Base-by-base conservation (phyloP, 2,329 filamentous ascomycete genomes). In the Fusarium sp. region DNA sequence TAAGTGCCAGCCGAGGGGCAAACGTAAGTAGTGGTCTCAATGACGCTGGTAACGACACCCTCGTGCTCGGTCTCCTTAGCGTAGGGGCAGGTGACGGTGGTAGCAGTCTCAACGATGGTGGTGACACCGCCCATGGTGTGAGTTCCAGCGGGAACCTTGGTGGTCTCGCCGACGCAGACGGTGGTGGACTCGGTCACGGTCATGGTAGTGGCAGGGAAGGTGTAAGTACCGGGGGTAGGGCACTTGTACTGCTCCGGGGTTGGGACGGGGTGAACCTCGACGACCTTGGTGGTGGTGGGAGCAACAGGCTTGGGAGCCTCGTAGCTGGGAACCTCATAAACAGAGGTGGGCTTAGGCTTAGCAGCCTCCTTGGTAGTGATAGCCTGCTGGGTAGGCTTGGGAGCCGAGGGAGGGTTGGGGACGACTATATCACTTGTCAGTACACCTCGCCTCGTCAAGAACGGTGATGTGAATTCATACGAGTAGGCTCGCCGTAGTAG, bases 1-100 rank as follows among this genome's bases (percentile, higher is more conserved):
- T 93, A 94, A 57, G 89, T 92, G 77, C 91, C 91, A 74, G 90
- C 83, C 48, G 83, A 83, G 65, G 90, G 90, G 88, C 91, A 93
- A 75, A 90, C 86, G 75, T 89, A 92, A 74, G 88, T 89, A 74
- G 91, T 93, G 72, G 83, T 87, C 80, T 86, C 82, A 74, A 93
- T 87, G 72, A 89, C 83, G 81, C 85, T 91, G 80, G 88, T 92
- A 58, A 86, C 85, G 49, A 87, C 85, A 67, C 79, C 81, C 68
- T 82, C 80, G 57, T 77, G 80, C 69, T 89, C 89, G 71, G 84
- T 83, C 71, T 88, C 85, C 62, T 88, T 88, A 70, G 90, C 89
- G 70, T 89, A 88, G 50, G 90, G 90, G 86, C 88, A 92, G 72
- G 86, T 86, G 58, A 93, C 83, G 32, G 88, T 91, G 65, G 90